Evolutionary conservation across 306 rosid species (phyloP).

Genomic region (Cucurbita argyrosperma): DNA sequence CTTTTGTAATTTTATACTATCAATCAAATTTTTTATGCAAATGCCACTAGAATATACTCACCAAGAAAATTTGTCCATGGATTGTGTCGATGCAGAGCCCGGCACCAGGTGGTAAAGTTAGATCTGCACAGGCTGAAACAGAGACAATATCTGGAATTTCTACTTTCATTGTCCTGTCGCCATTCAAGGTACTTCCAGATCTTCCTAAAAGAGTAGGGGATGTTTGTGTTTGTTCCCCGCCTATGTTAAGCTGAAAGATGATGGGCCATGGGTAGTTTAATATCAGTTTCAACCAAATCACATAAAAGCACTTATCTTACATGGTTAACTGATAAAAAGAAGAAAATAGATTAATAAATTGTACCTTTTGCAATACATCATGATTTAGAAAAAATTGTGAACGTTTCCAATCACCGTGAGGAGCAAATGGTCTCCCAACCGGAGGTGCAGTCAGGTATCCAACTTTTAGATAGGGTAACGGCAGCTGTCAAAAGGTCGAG

Average conservation of each 20-base stretch:
- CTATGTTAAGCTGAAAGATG: conserved; percentile 36
- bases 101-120: conserved; percentile 93
- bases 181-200: conserved; percentile 32
- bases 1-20: neutral
- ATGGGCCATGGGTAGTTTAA: neutral
- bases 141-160: conserved; percentile 81
- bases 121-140: conserved; percentile 87
- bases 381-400: conserved; percentile 78
- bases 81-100: conserved; percentile 85
- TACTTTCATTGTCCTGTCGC: conserved; percentile 54
- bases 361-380: conserved; percentile 83
- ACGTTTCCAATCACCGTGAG: conserved; percentile 90
- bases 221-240: conserved; percentile 31
- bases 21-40: neutral
- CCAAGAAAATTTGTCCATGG: conserved; percentile 75
- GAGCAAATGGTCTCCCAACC: conserved; percentile 55
- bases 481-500: conserved; percentile 51
- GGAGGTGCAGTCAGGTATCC: conserved; percentile 95
- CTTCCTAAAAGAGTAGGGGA: conserved; percentile 43
- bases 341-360: neutral
- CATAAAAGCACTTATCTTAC: neutral
- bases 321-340: neutral
- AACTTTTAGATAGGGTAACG: conserved; percentile 78
- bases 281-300: neutral
- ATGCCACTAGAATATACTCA: conserved; percentile 15